phyloP scores from a whole-genome alignment of 2,329 filamentous ascomycete genomes.

The Cadophora sp. region DNA sequence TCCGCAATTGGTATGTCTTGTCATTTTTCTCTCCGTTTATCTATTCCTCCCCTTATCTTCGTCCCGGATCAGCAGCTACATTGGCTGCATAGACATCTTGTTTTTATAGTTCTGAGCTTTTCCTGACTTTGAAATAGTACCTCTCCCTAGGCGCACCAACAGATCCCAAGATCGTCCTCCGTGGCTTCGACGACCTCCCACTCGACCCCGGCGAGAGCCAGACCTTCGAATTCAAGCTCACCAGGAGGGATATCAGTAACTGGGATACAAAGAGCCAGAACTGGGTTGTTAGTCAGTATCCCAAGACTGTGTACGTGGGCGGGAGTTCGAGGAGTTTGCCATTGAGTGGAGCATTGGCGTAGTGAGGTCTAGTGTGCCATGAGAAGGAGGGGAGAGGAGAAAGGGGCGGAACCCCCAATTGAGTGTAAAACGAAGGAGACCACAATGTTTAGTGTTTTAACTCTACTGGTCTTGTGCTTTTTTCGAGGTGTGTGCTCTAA shows the following conservation, averaged over 20 bases:
- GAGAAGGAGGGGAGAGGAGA: too few relatives aligned
- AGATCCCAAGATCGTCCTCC: slow-evolving; percentile 71
- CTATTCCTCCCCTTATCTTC: too few relatives aligned
- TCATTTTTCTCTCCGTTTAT: slow-evolving; percentile 33
- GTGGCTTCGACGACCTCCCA: slow-evolving; percentile 80
- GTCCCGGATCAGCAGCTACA: too few relatives aligned
- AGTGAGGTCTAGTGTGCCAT: background rate
- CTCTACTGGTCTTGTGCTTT: too few relatives aligned
- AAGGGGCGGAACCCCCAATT: too few relatives aligned
- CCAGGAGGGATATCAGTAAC: slow-evolving; percentile 83
- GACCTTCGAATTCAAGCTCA: slow-evolving; percentile 73
- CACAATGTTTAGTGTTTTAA: too few relatives aligned
- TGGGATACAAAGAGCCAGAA: slow-evolving; percentile 82
- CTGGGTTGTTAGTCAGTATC: slow-evolving; percentile 65
- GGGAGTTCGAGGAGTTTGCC: slow-evolving; percentile 39
- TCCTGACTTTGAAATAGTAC: slow-evolving; percentile 59
- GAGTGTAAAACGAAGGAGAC: too few relatives aligned
- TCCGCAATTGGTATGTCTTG: slow-evolving; percentile 53
- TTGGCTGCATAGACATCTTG: too few relatives aligned
- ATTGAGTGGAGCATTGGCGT: slow-evolving; percentile 27
- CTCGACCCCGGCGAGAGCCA: slow-evolving; percentile 71
- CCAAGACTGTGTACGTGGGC: slow-evolving; percentile 44
- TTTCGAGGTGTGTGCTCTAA: too few relatives aligned
- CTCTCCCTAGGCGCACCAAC: slow-evolving; percentile 79
- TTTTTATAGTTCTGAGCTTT: background rate